Conservation (phyloP, 2,329 filamentous ascomycete genomes). For the Aureobasidium namibiae region DNA sequence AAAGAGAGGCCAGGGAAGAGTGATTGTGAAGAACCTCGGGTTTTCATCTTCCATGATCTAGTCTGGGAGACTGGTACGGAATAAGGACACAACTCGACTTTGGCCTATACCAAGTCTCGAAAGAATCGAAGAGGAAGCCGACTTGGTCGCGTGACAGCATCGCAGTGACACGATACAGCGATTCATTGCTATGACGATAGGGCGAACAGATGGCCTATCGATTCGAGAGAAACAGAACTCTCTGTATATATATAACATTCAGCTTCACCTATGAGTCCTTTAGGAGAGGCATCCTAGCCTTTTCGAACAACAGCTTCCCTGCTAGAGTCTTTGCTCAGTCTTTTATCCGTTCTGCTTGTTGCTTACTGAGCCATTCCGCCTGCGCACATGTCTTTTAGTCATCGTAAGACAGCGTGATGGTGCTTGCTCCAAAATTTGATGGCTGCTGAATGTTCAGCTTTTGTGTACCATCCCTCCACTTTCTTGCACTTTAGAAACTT, state of each 20-base stretch:
- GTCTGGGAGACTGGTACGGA: background rate
- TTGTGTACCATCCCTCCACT: background rate
- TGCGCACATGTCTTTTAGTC: background rate
- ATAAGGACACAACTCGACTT: background rate
- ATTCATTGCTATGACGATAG: background rate
- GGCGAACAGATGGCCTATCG: background rate
- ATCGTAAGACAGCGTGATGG: background rate
- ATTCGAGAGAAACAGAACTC: background rate
- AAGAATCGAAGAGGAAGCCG: background rate
- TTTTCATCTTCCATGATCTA: background rate
- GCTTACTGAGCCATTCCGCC: background rate
- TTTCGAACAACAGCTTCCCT: background rate
- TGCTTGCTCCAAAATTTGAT: background rate
- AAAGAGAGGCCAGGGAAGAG: slow-evolving; percentile 27
- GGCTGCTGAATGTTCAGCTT: too few relatives aligned
- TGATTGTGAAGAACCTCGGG: background rate
- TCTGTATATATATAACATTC: slow-evolving; percentile 5
- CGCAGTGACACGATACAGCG: background rate
- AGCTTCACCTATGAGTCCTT: background rate
- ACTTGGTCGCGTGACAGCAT: background rate
- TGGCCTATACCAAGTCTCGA: too few relatives aligned
- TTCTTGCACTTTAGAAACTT: too few relatives aligned
- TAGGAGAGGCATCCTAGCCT: background rate
- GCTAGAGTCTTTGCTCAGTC: background rate
- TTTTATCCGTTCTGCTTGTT: background rate